Base-by-base conservation (phyloP, 2,329 filamentous ascomycete species). In the Acrocalymma vagum region DNA sequence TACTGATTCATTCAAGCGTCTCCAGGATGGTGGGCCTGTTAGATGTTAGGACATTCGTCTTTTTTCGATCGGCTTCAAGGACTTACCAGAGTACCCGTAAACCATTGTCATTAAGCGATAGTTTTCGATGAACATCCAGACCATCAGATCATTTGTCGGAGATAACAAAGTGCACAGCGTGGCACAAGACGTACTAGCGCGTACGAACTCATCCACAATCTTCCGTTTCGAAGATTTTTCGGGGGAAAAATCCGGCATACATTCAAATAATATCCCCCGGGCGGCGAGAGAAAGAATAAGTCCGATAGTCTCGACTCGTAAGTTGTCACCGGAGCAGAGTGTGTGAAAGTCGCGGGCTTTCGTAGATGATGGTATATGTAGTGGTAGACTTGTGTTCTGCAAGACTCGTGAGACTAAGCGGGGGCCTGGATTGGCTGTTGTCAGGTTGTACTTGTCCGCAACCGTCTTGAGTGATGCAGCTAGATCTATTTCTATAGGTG, bases 261-360 rank as follows among this genome's bases (percentile, higher is more conserved):
- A 51, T 1, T 57, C 63, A 24, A 63, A 67, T 0, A 55, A 51
- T 2, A 64, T 37, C 8, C 62, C 56, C 37, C 69, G 27, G 27
- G 70, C 72, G 3, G 72, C 71, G 5, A 67, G 60, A 17, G 68
- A 58, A 24, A 71, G 62, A 5, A 74, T 42, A 9, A 67, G 56
- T 1, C 67, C 72, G 9, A 74, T 58, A 4, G 65, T 66, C 23
- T 75, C 72, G 5, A 74, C 48, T 1, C 72, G 67, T 23, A 72
- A 46, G 13, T 65, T 60, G 10, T 60, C 50, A 0, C 70, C 71
- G 0, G 70, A 73, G 38, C 65, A 73, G 2, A 72, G 42, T 11
- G 55, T 57, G 40, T 71, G 63, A 29, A 75, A 74, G 8, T 69
- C 61, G 10, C 51, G 42, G 2, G 67, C 65, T 23, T 62, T 54